Conservation (phyloP, 73 alveolate species). For the Paramecium primaurelia region DNA sequence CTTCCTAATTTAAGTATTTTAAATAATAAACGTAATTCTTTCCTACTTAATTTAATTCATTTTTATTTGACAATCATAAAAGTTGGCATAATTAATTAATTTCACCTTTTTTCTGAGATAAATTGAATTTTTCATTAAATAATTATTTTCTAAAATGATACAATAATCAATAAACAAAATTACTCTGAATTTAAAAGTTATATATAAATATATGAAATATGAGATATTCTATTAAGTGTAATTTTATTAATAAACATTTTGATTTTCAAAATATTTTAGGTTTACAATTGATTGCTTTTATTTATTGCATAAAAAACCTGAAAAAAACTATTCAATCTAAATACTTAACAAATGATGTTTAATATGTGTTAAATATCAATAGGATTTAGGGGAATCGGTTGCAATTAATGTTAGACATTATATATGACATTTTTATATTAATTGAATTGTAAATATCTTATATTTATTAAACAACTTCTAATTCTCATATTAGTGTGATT, state of each 20-base stretch:
- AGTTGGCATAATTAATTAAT: no score
- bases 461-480: neutral
- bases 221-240: neutral
- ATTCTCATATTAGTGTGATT: neutral
- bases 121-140: neutral
- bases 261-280: neutral
- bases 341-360: neutral
- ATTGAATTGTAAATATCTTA: neutral
- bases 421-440: neutral
- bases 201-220: neutral
- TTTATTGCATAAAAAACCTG: no score
- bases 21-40: no score
- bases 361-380: neutral
- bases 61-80: no score
- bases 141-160: neutral
- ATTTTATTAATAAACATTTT: no score
- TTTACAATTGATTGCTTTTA: neutral
- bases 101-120: no score
- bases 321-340: no score
- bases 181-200: neutral
- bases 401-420: neutral
- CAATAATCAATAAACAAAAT: neutral
- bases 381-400: neutral
- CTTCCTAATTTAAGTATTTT: neutral
- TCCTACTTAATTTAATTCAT: no score